Conservation (phyloP, 345 rosid species). For the Sapria himalayana region DNA sequence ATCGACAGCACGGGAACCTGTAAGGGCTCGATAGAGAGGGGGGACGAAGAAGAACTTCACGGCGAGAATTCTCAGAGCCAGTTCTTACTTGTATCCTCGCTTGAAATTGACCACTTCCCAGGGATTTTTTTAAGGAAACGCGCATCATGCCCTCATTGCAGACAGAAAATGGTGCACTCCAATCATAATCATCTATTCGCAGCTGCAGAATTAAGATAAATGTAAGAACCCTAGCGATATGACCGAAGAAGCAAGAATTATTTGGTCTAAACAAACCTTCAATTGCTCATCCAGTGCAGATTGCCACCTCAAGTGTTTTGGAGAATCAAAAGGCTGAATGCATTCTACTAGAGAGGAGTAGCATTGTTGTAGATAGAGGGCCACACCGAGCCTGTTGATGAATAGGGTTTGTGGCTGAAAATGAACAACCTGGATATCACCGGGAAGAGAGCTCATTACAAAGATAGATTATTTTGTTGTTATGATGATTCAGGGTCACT, state of each 20-base stretch:
- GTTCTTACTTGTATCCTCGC: constrained; percentile 69
- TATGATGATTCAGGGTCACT: too few relatives aligned
- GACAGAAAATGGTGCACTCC: constrained; percentile 84
- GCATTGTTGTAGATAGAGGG: constrained; percentile 72
- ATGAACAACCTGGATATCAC: constrained; percentile 65
- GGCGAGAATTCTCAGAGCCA: constrained; percentile 74
- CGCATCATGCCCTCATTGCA: constrained; percentile 64
- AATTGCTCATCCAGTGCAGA: constrained; percentile 40
- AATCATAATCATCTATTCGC: constrained; percentile 49
- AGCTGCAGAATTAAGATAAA: constrained; percentile 40
- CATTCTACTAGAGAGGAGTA: constrained; percentile 53
- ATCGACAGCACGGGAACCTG: constrained; percentile 28
- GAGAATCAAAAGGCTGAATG: constrained; percentile 77
- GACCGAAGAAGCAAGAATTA: not conserved
- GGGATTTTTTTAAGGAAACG: constrained; percentile 31
- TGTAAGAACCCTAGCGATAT: constrained; percentile 7
- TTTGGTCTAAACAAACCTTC: constrained; percentile 31
- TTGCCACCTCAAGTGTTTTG: constrained; percentile 64
- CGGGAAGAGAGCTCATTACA: too few relatives aligned
- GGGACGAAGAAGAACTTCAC: constrained; percentile 79
- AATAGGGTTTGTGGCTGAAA: constrained; percentile 78
- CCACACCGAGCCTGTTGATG: constrained; percentile 56
- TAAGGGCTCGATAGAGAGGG: constrained; percentile 68
- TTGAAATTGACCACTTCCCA: constrained; percentile 31
- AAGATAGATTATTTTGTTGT: too few relatives aligned